A percentile compares a stretch with the other conserved stretches of the same genome.
Evolutionary conservation across 176 grass and related monocot species (phyloP).

Genomic region (Triticum monococcum): DNA sequence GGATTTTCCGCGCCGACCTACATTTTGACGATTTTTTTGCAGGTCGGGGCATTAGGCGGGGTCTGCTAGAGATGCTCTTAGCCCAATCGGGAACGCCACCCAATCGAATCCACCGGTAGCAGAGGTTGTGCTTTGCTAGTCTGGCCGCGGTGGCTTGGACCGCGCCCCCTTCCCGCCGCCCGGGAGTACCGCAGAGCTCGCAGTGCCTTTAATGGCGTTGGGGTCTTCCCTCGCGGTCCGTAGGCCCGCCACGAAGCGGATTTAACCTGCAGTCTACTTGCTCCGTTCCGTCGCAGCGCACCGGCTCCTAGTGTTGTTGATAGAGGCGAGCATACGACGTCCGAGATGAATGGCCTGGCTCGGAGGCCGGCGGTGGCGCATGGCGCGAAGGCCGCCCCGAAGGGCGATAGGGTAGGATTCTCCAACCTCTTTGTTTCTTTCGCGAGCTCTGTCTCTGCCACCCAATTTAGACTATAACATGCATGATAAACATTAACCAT

Average conservation of each 20-base stretch:
- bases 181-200: not conserved
- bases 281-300: not conserved
- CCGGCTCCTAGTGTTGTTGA: no score
- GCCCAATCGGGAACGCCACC: not conserved
- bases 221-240: not conserved
- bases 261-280: not conserved
- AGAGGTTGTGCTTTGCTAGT: not conserved
- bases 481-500: no score
- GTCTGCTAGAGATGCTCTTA: not conserved
- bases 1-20: no score
- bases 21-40: no score
- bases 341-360: conserved; percentile 41
- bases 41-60: no score
- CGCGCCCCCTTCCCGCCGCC: not conserved
- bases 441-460: not conserved
- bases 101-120: not conserved
- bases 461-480: no score
- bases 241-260: not conserved
- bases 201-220: conserved; percentile 17
- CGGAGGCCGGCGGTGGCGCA: conserved; percentile 17
- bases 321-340: not conserved
- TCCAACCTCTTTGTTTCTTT: not conserved
- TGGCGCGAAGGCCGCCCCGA: conserved; percentile 26
- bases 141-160: conserved; percentile 27
- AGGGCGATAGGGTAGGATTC: conserved; percentile 63